Base-by-base conservation (phyloP, 2,329 filamentous ascomycete species). In the Elsinoe australis region DNA sequence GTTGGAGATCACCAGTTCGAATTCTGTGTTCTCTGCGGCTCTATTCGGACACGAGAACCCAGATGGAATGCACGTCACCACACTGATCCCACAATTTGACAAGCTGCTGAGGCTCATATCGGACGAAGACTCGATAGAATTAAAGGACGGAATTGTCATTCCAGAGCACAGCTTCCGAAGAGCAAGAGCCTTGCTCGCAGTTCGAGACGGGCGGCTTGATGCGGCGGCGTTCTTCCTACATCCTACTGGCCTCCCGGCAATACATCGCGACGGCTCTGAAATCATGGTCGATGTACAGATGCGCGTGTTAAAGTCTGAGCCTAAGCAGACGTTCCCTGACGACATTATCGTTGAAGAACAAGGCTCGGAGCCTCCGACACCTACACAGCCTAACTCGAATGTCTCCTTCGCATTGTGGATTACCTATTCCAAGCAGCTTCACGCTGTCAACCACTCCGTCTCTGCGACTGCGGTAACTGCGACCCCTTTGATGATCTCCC, bases 341-440 rank as follows among this genome's bases (percentile, higher is more conserved):
- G 76, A 82, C 49, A 72, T 82, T 54, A 77, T 80, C 2, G 76
- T 83, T n/a, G 71, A 78, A 47, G 81, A 87, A 61, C 67, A 69
- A 31, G 76, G 71, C 47, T 75, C 76, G 39, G 75, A 76, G 14
- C 24, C 26, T 4, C 28, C 47, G 21, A 60, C 70, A 6, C 73
- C 76, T n/a, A 65, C 74, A 8, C 65, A 71, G 24, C 61, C 69
- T 3, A 71, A 75, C 52, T 78, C 82, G 12, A 88, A 95, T 63
- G 77, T 94, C 53, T 88, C 96, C 0, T 96, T 89, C 68, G 92
- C 92, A 8, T 70, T 98, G 22, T 98, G 92, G 92, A 84, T 98
- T 55, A 96, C 90, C 1, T 98, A 96, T 63, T 96, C 90, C 14
- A 78, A 89, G 53, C 87, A 95, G 59, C 74, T 96, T 9, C 92